Conservation (phyloP, 805 yeast species). For the Candida qinlingensis region DNA sequence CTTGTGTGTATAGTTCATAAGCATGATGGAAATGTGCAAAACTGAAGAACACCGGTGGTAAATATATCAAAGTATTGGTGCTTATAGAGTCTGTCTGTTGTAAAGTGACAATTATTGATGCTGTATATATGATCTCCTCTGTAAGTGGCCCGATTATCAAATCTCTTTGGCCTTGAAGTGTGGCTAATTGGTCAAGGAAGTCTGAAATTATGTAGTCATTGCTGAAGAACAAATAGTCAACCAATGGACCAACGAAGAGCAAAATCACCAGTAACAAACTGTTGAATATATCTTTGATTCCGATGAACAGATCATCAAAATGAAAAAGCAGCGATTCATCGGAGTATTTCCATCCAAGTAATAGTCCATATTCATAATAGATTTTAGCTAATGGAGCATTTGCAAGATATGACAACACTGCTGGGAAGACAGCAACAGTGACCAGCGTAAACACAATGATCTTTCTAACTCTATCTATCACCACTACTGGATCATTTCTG, state of each 20-base stretch:
- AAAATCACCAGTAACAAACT: slow-evolving; percentile 30
- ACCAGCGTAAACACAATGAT: slow-evolving; percentile 21
- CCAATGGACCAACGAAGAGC: slow-evolving; percentile 46
- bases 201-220: slow-evolving; percentile 13
- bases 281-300: slow-evolving; percentile 12
- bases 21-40: slow-evolving; percentile 79
- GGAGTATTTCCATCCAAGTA: slow-evolving; percentile 29
- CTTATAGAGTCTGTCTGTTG: slow-evolving; percentile 21
- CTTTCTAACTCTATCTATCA: slow-evolving; percentile 36
- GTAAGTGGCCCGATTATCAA: slow-evolving; percentile 68
- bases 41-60: slow-evolving; percentile 66
- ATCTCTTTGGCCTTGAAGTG: slow-evolving; percentile 46
- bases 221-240: slow-evolving; percentile 28
- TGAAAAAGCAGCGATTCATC: slow-evolving; percentile 2
- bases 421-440: slow-evolving; percentile 7
- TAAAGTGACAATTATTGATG: slow-evolving; percentile 33
- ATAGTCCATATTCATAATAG: slow-evolving; percentile 28
- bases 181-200: slow-evolving; percentile 19
- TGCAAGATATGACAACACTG: slow-evolving; percentile 7
- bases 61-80: slow-evolving; percentile 24
- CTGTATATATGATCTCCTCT: slow-evolving; percentile 70
- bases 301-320: slow-evolving; percentile 7
- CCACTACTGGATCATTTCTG: slow-evolving; percentile 40
- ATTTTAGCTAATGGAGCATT: slow-evolving; percentile 6
- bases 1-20: slow-evolving; percentile 35